phyloP scores from a whole-genome alignment of 345 rosid genomes.

The Gossypium longicalyx region DNA sequence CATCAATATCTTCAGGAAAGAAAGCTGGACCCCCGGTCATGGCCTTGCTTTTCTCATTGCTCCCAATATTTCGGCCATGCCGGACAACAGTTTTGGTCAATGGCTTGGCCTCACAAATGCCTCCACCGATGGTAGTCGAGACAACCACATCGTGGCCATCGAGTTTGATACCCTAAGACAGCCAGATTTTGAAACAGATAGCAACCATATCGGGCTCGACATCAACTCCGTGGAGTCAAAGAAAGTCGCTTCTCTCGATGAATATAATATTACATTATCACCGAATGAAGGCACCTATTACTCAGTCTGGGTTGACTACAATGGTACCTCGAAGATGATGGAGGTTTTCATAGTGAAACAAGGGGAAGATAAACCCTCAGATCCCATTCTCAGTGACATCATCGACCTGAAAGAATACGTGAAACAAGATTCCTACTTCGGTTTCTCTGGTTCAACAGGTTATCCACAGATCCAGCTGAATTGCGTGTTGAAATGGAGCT shows the following conservation, averaged over 20 bases:
- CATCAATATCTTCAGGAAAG: conserved; percentile 18
- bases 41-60: conserved; percentile 39
- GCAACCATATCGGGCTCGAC: conserved; percentile 48
- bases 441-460: conserved; percentile 48
- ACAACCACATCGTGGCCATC: conserved; percentile 35
- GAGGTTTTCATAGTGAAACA: conserved; percentile 31
- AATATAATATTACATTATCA: conserved; percentile 24
- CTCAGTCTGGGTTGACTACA: conserved; percentile 38
- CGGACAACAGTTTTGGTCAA: conserved; percentile 23
- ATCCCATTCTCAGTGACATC: conserved; percentile 21
- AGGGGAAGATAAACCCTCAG: not conserved
- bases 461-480: conserved; percentile 30
- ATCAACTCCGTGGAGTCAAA: conserved; percentile 35
- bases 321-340: conserved; percentile 24
- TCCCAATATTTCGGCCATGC: conserved; percentile 24
- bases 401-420: conserved; percentile 28
- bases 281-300: conserved; percentile 4
- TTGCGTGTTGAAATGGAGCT: conserved; percentile 39
- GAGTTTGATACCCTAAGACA: conserved; percentile 50
- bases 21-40: conserved; percentile 23
- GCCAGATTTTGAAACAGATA: conserved; percentile 37
- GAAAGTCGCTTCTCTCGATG: conserved; percentile 18
- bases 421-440: conserved; percentile 36
- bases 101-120: conserved; percentile 39
- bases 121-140: conserved; percentile 19